A percentile compares a stretch with the other conserved stretches of the same genome.
These are phyloP conservation scores for Pichiaceae sp. DNA, from an alignment of 1,139 yeast genomes.

Conservation along the genomic window DNA sequence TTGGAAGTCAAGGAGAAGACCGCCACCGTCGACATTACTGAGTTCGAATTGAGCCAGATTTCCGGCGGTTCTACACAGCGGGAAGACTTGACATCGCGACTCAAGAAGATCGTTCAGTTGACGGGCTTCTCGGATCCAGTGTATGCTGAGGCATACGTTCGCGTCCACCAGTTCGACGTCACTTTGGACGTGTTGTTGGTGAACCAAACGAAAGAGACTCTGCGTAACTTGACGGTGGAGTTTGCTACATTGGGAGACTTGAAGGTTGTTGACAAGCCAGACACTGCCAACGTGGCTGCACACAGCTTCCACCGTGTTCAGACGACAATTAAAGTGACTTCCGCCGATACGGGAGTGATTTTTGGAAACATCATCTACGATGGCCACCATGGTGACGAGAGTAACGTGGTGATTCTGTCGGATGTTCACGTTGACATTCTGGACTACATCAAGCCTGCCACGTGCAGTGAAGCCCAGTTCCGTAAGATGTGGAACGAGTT, in stretches of 20 bases:
- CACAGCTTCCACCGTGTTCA: constrained; percentile 91
- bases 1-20: constrained; percentile 45
- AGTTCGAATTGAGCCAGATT: constrained; percentile 35
- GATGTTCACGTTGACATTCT: constrained; percentile 94
- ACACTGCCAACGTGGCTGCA: constrained; percentile 90
- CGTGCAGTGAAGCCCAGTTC: constrained; percentile 82
- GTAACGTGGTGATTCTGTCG: constrained; percentile 82
- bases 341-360: constrained; percentile 95
- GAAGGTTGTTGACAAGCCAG: constrained; percentile 88
- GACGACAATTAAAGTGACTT: constrained; percentile 86
- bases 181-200: constrained; percentile 89
- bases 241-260: constrained; percentile 95
- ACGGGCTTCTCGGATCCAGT: constrained; percentile 98
- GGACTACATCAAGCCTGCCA: constrained; percentile 95
- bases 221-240: constrained; percentile 88
- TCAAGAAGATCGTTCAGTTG: constrained; percentile 82
- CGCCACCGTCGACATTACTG: constrained; percentile 31
- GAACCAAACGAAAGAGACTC: constrained; percentile 86
- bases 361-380: constrained; percentile 96
- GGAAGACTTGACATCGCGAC: constrained; percentile 64
- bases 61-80: constrained; percentile 37
- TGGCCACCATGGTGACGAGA: constrained; percentile 90
- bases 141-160: constrained; percentile 93
- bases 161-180: constrained; percentile 92
- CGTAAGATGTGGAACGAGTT: constrained; percentile 99